phyloP scores from a whole-genome alignment of 2,329 filamentous ascomycete species.

The Xylariales sp. region DNA sequence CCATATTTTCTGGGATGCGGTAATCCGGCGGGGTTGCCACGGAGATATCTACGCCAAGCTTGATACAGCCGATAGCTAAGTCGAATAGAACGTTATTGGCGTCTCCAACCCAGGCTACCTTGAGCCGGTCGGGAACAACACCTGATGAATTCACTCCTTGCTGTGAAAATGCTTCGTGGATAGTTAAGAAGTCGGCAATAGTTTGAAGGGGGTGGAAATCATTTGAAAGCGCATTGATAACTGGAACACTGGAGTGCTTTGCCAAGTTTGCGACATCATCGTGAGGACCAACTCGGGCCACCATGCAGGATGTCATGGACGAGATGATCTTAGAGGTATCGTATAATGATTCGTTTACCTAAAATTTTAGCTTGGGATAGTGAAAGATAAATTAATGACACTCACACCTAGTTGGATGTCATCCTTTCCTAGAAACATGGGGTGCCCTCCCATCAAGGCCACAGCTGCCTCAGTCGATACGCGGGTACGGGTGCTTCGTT shows the following conservation, averaged over 20 bases:
- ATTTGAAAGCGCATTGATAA: conserved; percentile 89
- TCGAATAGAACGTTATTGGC: conserved; percentile 98
- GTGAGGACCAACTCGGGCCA: conserved; percentile 81
- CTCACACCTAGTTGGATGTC: conserved; percentile 93
- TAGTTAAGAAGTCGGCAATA: conserved; percentile 92
- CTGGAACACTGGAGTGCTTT: conserved; percentile 78
- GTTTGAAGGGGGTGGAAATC: conserved; percentile 94
- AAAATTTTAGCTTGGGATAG: conserved; percentile 29
- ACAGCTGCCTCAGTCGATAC: conserved; percentile 94
- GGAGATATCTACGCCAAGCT: conserved; percentile 85
- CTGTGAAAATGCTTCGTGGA: conserved; percentile 78
- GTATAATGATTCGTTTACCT: conserved; percentile 93
- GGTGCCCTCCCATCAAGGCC: conserved; percentile 86
- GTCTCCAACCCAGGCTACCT: conserved; percentile 96
- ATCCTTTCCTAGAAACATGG: conserved; percentile 95
- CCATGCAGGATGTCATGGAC: conserved; percentile 88
- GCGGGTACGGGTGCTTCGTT: conserved; percentile 91
- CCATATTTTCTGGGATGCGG: conserved; percentile 81
- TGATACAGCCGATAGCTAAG: conserved; percentile 86
- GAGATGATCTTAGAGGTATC: conserved; percentile 93
- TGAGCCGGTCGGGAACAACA: conserved; percentile 82
- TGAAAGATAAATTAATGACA: conserved; percentile 32
- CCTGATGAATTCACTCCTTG: conserved; percentile 52
- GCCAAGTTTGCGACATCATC: conserved; percentile 79
- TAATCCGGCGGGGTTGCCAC: conserved; percentile 91